These are phyloP conservation scores for Talaromyces trachyspermus DNA, from an alignment of 495 filamentous ascomycete genomes.

Conservation along the genomic window DNA sequence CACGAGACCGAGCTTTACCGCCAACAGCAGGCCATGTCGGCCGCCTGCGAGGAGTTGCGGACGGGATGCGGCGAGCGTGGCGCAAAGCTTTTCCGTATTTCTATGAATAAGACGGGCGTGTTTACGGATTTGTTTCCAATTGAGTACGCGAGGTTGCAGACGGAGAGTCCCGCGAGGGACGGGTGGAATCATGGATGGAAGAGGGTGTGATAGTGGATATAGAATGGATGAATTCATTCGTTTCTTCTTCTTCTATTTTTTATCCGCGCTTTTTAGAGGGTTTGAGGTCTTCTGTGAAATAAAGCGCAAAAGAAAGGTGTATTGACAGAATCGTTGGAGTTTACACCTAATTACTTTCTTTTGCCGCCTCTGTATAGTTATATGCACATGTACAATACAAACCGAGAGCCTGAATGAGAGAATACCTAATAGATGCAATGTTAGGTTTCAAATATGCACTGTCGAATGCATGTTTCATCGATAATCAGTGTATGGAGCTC, in stretches of 20 bases:
- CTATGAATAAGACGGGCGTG: conserved; percentile 77
- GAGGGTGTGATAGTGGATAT: conserved; percentile 22
- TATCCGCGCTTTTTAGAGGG: too few species aligned
- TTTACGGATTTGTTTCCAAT: conserved; percentile 64
- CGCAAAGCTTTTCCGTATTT: conserved; percentile 73
- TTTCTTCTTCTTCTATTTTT: conserved; percentile 5
- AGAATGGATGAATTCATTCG: conserved; percentile 9
- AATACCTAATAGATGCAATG: too few species aligned
- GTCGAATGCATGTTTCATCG: too few species aligned
- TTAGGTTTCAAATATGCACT: too few species aligned
- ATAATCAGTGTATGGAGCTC: too few species aligned
- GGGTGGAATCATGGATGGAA: conserved; percentile 71
- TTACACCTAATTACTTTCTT: too few species aligned
- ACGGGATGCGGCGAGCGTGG: conserved; percentile 56
- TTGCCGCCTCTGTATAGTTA: background rate
- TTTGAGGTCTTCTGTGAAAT: too few species aligned
- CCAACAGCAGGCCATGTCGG: conserved; percentile 71
- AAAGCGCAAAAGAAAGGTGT: too few species aligned
- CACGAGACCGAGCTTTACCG: conserved; percentile 59
- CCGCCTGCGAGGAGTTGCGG: conserved; percentile 75
- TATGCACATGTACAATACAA: background rate
- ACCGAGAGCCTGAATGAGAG: too few species aligned
- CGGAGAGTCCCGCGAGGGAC: conserved; percentile 61
- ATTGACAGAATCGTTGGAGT: too few species aligned
- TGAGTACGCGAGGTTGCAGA: conserved; percentile 80